phyloP scores from a whole-genome alignment of 2,329 filamentous ascomycete species.

The Penicillium sp. region DNA sequence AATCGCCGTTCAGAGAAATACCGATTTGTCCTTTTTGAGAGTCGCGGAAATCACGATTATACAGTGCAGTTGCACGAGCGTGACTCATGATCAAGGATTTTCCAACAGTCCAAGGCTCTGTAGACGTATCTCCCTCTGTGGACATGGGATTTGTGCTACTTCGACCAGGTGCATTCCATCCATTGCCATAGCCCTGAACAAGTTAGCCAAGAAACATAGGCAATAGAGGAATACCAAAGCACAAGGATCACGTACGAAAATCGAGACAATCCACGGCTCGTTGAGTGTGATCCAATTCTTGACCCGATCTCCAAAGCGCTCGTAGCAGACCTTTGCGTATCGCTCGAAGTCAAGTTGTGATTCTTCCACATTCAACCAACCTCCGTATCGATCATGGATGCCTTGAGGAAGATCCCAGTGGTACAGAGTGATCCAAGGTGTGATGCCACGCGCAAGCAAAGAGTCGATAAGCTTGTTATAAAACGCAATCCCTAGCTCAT shows the following conservation, averaged over 20 bases:
- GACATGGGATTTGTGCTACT: slow-evolving; percentile 18
- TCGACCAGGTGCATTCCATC: slow-evolving; percentile 26
- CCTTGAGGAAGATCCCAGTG: slow-evolving; percentile 44
- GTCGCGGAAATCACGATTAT: slow-evolving; percentile 23
- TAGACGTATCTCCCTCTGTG: slow-evolving; percentile 19
- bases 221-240: background rate
- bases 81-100: slow-evolving; percentile 30
- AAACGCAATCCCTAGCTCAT: slow-evolving; percentile 45
- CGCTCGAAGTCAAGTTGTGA: slow-evolving; percentile 40
- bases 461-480: slow-evolving; percentile 49
- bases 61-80: slow-evolving; percentile 22
- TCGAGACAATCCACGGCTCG: slow-evolving; percentile 37
- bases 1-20: slow-evolving; percentile 27
- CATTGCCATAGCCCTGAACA: slow-evolving; percentile 18
- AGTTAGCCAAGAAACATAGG: background rate
- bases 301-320: slow-evolving; percentile 41
- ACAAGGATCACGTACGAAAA: slow-evolving; percentile 11
- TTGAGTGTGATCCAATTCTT: slow-evolving; percentile 46
- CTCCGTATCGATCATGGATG: slow-evolving; percentile 40
- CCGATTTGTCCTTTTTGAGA: slow-evolving; percentile 23
- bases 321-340: slow-evolving; percentile 43
- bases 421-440: slow-evolving; percentile 45
- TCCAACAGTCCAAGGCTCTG: slow-evolving; percentile 29
- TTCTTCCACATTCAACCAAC: slow-evolving; percentile 27
- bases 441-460: slow-evolving; percentile 41